Conservation (phyloP, 257 asterid genomes). For the Capsicum pubescens region DNA sequence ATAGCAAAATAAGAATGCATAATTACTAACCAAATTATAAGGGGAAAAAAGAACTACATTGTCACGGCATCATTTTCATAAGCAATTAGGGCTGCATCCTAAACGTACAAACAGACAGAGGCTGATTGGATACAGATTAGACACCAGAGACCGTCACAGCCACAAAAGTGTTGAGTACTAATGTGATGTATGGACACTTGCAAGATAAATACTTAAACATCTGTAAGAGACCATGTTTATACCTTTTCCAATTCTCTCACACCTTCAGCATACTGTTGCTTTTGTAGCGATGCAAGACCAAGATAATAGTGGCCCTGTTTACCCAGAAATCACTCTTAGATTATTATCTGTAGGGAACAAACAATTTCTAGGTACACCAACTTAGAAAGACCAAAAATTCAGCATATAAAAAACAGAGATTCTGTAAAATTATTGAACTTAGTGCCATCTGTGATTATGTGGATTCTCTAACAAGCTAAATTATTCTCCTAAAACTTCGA, state of each 20-base stretch:
- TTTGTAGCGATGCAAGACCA: constrained; percentile 51
- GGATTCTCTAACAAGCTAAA: not conserved
- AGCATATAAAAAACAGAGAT: not conserved
- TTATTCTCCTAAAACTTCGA: not conserved
- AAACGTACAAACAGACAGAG: constrained; percentile 8
- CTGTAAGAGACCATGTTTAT: not conserved
- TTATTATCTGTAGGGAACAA: not conserved
- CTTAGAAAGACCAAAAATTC: constrained; percentile 8
- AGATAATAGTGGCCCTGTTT: constrained; percentile 54
- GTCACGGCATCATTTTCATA: not conserved
- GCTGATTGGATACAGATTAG: constrained; percentile 17
- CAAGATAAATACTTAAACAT: not conserved
- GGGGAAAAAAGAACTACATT: not conserved
- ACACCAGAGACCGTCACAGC: not conserved
- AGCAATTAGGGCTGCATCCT: not conserved
- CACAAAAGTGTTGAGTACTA: not conserved
- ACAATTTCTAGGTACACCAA: not conserved
- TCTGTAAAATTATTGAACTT: not conserved
- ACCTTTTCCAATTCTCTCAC: constrained; percentile 50
- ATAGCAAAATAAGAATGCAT: constrained; percentile 1
- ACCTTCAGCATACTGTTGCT: constrained; percentile 44
- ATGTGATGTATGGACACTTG: constrained; percentile 2
- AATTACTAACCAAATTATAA: not conserved
- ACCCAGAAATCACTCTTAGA: constrained; percentile 24
- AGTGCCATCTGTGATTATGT: not conserved